Percentiles rank a stretch among this genome's conserved stretches.
Conservation (phyloP, 345 rosid species). For the Brassica carinata region DNA sequence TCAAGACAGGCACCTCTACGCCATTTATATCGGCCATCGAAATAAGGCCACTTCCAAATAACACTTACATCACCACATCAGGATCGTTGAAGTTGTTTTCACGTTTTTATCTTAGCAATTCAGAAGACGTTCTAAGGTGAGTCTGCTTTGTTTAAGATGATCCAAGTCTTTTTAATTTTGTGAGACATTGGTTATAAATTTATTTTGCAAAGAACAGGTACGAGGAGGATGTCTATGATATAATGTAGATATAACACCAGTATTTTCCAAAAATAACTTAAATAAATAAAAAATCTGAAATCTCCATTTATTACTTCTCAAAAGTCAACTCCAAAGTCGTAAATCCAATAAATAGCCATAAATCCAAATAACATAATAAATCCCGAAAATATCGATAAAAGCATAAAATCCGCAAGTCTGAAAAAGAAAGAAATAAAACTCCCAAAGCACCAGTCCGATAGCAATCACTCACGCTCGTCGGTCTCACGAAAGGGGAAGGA, state of each 20-base stretch:
- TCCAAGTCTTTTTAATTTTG: neutral
- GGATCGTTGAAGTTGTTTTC: conserved; percentile 21
- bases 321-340: too few species aligned
- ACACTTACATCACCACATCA: conserved; percentile 4
- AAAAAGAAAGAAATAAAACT: too few species aligned
- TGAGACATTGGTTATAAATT: neutral
- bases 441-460: too few species aligned
- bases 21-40: conserved; percentile 36
- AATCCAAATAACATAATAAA: too few species aligned
- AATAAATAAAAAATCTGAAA: too few species aligned
- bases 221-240: conserved; percentile 29
- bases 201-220: conserved; percentile 22
- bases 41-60: conserved; percentile 13
- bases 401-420: too few species aligned
- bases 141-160: neutral
- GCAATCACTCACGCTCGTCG: too few species aligned
- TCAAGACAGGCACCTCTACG: conserved; percentile 30
- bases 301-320: too few species aligned
- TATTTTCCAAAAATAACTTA: too few species aligned
- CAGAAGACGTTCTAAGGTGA: neutral
- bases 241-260: neutral
- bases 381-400: too few species aligned
- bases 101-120: neutral
- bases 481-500: too few species aligned
- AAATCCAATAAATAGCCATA: too few species aligned